Evolutionary conservation across 495 filamentous ascomycete species (phyloP).

Genomic region (Trichocladium uniseriatum): DNA sequence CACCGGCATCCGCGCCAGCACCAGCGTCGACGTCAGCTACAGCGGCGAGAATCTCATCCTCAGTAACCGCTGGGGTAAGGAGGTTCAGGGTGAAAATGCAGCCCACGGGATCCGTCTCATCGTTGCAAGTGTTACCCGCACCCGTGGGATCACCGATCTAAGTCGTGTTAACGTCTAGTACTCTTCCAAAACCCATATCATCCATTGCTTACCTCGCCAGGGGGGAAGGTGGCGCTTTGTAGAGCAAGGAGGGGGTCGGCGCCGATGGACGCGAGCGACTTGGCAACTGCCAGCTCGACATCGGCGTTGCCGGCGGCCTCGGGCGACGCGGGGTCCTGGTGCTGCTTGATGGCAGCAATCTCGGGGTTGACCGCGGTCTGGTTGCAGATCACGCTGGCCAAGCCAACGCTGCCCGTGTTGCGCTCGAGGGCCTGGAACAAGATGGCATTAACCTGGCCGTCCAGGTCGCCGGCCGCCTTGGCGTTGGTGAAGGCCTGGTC

Average conservation of each 20-base stretch:
- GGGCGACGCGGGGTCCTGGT: slow-evolving; percentile 52
- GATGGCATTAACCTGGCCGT: slow-evolving; percentile 48
- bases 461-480: slow-evolving; percentile 49
- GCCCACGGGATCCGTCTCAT: slow-evolving; percentile 40
- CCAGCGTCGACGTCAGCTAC: slow-evolving; percentile 28
- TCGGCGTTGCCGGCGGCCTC: slow-evolving; percentile 46
- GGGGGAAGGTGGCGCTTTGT: slow-evolving; percentile 48
- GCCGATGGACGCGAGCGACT: slow-evolving; percentile 46
- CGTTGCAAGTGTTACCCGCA: slow-evolving; percentile 50
- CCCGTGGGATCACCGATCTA: slow-evolving; percentile 47
- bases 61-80: slow-evolving; percentile 48
- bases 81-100: slow-evolving; percentile 57
- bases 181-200: too few species aligned
- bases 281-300: slow-evolving; percentile 46
- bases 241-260: slow-evolving; percentile 50
- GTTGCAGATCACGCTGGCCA: slow-evolving; percentile 44
- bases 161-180: slow-evolving; percentile 6
- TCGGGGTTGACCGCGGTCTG: slow-evolving; percentile 59
- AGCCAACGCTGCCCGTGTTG: slow-evolving; percentile 51
- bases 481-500: slow-evolving; percentile 65
- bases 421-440: slow-evolving; percentile 55
- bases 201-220: slow-evolving; percentile 38
- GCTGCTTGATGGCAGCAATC: slow-evolving; percentile 53
- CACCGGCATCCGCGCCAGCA: slow-evolving; percentile 36
- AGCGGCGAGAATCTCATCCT: slow-evolving; percentile 45